These are phyloP conservation scores for Phytopythium chamaehyphon DNA, from an alignment of 352 stramenopile genomes.

Conservation along the genomic window DNA sequence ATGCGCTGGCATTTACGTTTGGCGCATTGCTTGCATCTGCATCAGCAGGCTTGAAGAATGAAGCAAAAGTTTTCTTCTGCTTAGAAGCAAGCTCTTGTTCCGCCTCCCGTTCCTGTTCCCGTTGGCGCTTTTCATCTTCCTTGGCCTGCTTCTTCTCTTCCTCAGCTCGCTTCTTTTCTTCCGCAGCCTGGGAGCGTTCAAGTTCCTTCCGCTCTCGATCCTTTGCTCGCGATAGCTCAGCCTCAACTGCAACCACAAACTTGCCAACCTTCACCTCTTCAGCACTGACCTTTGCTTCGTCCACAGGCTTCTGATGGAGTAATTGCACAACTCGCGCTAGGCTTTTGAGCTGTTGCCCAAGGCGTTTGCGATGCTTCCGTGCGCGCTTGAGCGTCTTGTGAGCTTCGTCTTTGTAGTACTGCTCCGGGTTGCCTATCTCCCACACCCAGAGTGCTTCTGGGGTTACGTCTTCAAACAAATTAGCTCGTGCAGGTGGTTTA, in stretches of 20 bases:
- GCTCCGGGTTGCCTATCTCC: constrained; percentile 76
- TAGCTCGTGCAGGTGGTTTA: constrained; percentile 48
- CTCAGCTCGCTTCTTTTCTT: constrained; percentile 59
- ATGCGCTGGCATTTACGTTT: not conserved
- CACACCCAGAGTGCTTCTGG: constrained; percentile 76
- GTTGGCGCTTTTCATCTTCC: constrained; percentile 58
- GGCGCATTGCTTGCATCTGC: constrained; percentile 5
- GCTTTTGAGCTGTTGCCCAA: constrained; percentile 67
- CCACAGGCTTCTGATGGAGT: constrained; percentile 55
- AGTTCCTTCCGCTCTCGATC: constrained; percentile 57
- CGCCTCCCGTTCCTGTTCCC: constrained; percentile 28
- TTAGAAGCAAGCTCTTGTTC: constrained; percentile 46
- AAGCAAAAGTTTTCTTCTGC: constrained; percentile 58
- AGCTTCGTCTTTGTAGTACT: constrained; percentile 60
- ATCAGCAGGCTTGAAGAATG: constrained; percentile 58
- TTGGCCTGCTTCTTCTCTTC: constrained; percentile 57
- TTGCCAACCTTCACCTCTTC: constrained; percentile 82
- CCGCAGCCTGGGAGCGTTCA: constrained; percentile 40
- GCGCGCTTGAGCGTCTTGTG: constrained; percentile 77
- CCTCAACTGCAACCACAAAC: constrained; percentile 61
- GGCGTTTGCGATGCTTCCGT: constrained; percentile 75
- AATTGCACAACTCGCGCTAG: constrained; percentile 63
- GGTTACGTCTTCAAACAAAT: constrained; percentile 80
- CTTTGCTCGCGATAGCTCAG: constrained; percentile 54
- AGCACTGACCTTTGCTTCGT: constrained; percentile 74